Evolutionary conservation across 305 asterid genomes (phyloP).

Genomic region (Fraxinus sp.): DNA sequence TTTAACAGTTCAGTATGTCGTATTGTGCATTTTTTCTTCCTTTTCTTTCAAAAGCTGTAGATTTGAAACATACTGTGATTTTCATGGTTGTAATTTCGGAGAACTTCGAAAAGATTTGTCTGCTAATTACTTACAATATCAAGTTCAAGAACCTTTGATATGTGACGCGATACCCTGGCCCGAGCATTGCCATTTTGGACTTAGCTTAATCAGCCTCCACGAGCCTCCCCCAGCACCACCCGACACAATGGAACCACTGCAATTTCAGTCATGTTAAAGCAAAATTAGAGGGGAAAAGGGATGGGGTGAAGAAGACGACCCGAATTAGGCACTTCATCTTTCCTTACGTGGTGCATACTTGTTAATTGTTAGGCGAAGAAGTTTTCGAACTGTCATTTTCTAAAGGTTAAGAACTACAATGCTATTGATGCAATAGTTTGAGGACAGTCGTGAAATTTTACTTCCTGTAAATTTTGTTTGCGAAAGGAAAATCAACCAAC

Average conservation of each 20-base stretch:
- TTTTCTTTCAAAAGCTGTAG: too few species aligned
- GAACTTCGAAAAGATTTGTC: background rate
- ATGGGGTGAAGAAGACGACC: conserved; percentile 23
- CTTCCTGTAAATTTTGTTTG: background rate
- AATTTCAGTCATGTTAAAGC: conserved; percentile 27
- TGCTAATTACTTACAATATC: conserved; percentile 57
- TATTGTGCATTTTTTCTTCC: background rate
- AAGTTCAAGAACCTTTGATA: conserved; percentile 74
- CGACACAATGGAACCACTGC: conserved; percentile 40
- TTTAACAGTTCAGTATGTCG: background rate
- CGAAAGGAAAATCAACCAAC: background rate
- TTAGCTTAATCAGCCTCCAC: conserved; percentile 24
- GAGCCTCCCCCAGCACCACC: conserved; percentile 23
- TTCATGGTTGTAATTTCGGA: background rate
- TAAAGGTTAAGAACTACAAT: background rate
- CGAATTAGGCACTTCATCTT: conserved; percentile 11
- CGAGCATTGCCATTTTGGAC: conserved; percentile 21
- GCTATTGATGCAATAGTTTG: background rate
- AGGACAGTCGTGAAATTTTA: background rate
- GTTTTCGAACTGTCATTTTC: background rate
- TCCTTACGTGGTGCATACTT: conserved; percentile 20
- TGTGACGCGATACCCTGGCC: conserved; percentile 51
- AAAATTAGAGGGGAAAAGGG: background rate
- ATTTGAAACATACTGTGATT: background rate
- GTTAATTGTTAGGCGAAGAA: background rate